A percentile compares a stretch with the other conserved stretches of the same genome.
Conservation (phyloP, 495 filamentous ascomycete species). For the Aspergillus taichungensis region DNA sequence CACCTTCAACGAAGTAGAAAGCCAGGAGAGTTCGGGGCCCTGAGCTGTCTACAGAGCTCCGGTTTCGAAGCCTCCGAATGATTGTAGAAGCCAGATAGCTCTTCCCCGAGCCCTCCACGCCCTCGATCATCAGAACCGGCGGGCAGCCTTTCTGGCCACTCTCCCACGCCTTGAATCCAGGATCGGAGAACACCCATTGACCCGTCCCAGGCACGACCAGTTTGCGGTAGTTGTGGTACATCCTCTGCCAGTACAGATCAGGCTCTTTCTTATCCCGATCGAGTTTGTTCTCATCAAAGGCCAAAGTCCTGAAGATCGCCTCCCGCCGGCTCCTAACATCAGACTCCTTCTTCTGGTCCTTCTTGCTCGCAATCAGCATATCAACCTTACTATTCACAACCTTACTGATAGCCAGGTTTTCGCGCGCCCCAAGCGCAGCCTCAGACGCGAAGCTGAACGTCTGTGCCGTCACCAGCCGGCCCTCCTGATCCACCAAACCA, state of each 20-base stretch:
- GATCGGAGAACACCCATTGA: slow-evolving; percentile 21
- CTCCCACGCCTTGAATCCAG: slow-evolving; percentile 21
- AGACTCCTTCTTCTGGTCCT: slow-evolving; percentile 23
- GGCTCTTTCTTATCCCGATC: slow-evolving; percentile 25
- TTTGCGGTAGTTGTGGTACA: slow-evolving; percentile 26
- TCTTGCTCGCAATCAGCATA: slow-evolving; percentile 10
- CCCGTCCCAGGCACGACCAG: slow-evolving; percentile 24
- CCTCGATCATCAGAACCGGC: slow-evolving; percentile 20
- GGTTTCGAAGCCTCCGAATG: slow-evolving; percentile 21
- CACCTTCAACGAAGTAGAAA: slow-evolving; percentile 33
- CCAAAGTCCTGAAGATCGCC: slow-evolving; percentile 20
- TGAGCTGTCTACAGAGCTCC: slow-evolving; percentile 16
- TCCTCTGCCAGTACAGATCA: slow-evolving; percentile 25
- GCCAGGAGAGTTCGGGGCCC: slow-evolving; percentile 20
- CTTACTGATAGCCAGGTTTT: slow-evolving; percentile 23
- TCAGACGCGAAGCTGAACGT: slow-evolving; percentile 28
- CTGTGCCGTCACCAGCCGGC: slow-evolving; percentile 26
- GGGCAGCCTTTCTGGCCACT: slow-evolving; percentile 10
- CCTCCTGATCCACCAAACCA: slow-evolving; percentile 25
- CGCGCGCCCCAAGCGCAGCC: slow-evolving; percentile 20
- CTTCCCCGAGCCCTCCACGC: slow-evolving; percentile 27
- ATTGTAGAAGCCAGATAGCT: slow-evolving; percentile 29
- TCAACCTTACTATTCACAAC: slow-evolving; percentile 14
- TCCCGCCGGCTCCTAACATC: slow-evolving; percentile 24
- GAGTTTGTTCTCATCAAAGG: slow-evolving; percentile 22